A percentile compares a stretch with the other conserved stretches of the same genome.
These are phyloP conservation scores for Capronia epimyces DNA, from an alignment of 2,329 filamentous ascomycete genomes.

Conservation along the genomic window DNA sequence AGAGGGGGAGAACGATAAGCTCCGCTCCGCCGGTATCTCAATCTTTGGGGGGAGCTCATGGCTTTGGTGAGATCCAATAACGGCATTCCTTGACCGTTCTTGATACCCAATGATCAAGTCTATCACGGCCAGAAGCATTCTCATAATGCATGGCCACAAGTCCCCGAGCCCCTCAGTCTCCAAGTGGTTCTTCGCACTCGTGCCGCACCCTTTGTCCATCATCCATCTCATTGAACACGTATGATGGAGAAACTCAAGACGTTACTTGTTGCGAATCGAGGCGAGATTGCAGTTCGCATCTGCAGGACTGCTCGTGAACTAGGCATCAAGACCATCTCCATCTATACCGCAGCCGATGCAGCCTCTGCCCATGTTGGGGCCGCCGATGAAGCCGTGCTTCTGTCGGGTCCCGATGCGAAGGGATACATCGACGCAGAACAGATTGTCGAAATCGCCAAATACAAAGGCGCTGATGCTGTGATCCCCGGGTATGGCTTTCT, in stretches of 20 bases:
- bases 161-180: no score
- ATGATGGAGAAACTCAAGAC: slow-evolving; percentile 42
- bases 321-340: slow-evolving; percentile 49
- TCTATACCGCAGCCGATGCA: slow-evolving; percentile 55
- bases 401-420: slow-evolving; percentile 45
- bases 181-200: neutral
- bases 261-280: slow-evolving; percentile 55
- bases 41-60: neutral
- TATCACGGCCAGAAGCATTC: neutral
- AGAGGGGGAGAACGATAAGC: slow-evolving; percentile 1
- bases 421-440: slow-evolving; percentile 41
- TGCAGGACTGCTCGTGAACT: slow-evolving; percentile 44
- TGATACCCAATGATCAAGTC: neutral
- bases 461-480: slow-evolving; percentile 50
- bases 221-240: neutral
- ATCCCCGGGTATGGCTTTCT: slow-evolving; percentile 65
- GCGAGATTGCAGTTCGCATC: slow-evolving; percentile 54
- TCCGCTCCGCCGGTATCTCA: slow-evolving; percentile 6
- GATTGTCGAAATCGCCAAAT: slow-evolving; percentile 48
- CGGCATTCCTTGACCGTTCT: neutral
- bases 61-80: slow-evolving; percentile 8
- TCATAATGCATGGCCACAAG: neutral
- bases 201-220: neutral
- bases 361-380: slow-evolving; percentile 50
- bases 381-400: slow-evolving; percentile 50